Evolutionary conservation across 306 rosid species (phyloP).

Genomic region (Arachis hypogaea): DNA sequence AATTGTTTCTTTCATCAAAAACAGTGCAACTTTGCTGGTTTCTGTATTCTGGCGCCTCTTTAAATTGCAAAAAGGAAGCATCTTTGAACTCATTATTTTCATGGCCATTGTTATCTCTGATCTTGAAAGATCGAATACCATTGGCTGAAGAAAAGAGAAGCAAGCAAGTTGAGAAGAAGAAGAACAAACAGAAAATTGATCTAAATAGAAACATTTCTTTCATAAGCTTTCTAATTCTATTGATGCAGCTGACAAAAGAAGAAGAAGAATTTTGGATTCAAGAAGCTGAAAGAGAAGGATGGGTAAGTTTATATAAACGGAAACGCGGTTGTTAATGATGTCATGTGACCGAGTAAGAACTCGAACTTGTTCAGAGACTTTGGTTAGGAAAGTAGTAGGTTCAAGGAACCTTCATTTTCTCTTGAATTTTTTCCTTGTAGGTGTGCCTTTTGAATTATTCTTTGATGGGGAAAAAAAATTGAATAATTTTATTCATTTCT

Average conservation of each 20-base stretch:
- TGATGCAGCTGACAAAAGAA: background rate
- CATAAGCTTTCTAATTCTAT: slow-evolving; percentile 6
- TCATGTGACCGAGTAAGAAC: slow-evolving; percentile 14
- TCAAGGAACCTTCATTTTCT: slow-evolving; percentile 54
- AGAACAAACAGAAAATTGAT: slow-evolving; percentile 31
- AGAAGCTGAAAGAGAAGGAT: slow-evolving; percentile 7
- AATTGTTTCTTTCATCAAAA: slow-evolving; percentile 5
- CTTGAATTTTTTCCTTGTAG: background rate
- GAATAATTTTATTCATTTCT: background rate
- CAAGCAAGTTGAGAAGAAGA: slow-evolving; percentile 19
- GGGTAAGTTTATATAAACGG: slow-evolving; percentile 29
- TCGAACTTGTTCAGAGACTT: slow-evolving; percentile 14
- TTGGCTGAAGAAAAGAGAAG: slow-evolving; percentile 36
- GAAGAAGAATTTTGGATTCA: slow-evolving; percentile 17
- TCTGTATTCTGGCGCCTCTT: slow-evolving; percentile 70
- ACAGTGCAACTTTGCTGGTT: slow-evolving; percentile 55
- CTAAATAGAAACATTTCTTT: slow-evolving; percentile 38
- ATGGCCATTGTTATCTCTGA: slow-evolving; percentile 12
- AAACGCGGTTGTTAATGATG: slow-evolving; percentile 49
- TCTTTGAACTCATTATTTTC: slow-evolving; percentile 33
- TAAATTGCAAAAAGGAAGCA: slow-evolving; percentile 42
- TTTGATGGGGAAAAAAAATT: background rate
- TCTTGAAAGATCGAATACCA: slow-evolving; percentile 54
- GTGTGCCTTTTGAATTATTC: slow-evolving; percentile 19
- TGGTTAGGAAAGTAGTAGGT: slow-evolving; percentile 4